Percentiles rank a stretch among this genome's conserved stretches.
phyloP scores from a whole-genome alignment of 345 rosid genomes.

The Camelina hispida region DNA sequence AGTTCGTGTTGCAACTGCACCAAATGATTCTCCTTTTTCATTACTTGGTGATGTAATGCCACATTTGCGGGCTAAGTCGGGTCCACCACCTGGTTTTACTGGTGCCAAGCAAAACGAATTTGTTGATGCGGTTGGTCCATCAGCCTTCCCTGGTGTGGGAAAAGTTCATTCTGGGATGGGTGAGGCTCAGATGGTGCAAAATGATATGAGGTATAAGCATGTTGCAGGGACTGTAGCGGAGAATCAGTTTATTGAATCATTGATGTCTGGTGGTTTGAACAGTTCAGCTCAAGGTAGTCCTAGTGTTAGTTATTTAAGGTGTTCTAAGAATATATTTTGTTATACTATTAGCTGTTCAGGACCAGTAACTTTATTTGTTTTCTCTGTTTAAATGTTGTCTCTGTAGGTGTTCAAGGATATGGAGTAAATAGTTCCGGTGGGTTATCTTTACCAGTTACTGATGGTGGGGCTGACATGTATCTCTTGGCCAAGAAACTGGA shows the following conservation, averaged over 20 bases:
- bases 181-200: constrained; percentile 60
- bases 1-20: constrained; percentile 70
- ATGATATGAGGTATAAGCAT: constrained; percentile 58
- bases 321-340: background rate
- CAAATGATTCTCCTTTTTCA: constrained; percentile 72
- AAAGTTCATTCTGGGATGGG: constrained; percentile 49
- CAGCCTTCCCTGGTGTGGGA: constrained; percentile 58
- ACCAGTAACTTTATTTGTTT: constrained; percentile 4
- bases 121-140: constrained; percentile 53
- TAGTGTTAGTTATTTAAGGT: constrained; percentile 19
- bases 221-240: constrained; percentile 79
- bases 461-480: constrained; percentile 63
- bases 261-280: constrained; percentile 69
- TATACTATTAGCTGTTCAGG: background rate
- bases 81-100: constrained; percentile 97
- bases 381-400: constrained; percentile 32
- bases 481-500: constrained; percentile 76
- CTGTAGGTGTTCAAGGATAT: constrained; percentile 72
- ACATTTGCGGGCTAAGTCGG: constrained; percentile 90
- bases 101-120: constrained; percentile 67
- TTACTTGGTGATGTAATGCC: constrained; percentile 98
- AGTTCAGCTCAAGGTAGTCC: constrained; percentile 69
- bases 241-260: constrained; percentile 90
- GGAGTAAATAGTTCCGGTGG: constrained; percentile 57
- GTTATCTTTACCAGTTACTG: constrained; percentile 55